Conservation (phyloP, 2,329 filamentous ascomycete species). For the Aspergillus fischeri region DNA sequence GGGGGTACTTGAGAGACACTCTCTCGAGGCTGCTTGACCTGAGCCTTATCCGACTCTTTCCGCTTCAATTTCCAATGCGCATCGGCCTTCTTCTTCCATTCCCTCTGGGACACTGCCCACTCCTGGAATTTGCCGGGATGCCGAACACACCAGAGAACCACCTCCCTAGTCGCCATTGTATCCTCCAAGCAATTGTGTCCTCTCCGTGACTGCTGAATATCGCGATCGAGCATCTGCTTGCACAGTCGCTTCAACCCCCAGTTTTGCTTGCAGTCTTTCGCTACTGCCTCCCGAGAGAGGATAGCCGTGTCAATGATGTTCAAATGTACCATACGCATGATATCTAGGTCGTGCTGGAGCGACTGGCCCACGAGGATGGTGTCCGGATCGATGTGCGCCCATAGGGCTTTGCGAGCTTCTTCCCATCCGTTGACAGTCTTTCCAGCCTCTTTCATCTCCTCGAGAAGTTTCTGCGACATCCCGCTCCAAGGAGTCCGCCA, state of each 20-base stretch:
- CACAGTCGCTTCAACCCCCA: slow-evolving; percentile 39
- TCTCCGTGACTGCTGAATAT: slow-evolving; percentile 30
- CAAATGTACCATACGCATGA: slow-evolving; percentile 41
- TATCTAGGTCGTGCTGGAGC: slow-evolving; percentile 43
- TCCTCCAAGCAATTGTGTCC: slow-evolving; percentile 51
- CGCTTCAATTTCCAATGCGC: background rate
- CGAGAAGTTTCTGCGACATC: slow-evolving; percentile 30
- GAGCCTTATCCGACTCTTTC: background rate
- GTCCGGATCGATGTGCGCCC: slow-evolving; percentile 37
- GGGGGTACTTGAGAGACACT: background rate
- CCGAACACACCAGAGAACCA: slow-evolving; percentile 45
- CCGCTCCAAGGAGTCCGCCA: slow-evolving; percentile 42
- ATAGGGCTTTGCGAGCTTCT: slow-evolving; percentile 42
- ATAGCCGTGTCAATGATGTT: slow-evolving; percentile 45
- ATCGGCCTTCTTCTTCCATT: background rate
- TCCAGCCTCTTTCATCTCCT: slow-evolving; percentile 24
- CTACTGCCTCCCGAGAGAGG: slow-evolving; percentile 34
- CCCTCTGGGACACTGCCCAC: slow-evolving; percentile 25
- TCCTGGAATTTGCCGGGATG: slow-evolving; percentile 33
- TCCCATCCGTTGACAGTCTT: slow-evolving; percentile 40
- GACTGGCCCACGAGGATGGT: slow-evolving; percentile 50
- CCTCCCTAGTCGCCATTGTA: slow-evolving; percentile 47
- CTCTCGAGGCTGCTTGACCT: background rate
- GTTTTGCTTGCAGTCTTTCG: slow-evolving; percentile 5
- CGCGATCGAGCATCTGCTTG: slow-evolving; percentile 31